Evolutionary conservation across 2,329 filamentous ascomycete genomes (phyloP), one percentile per base, ranked within the genome.

Genomic region (Cordyceps sp.): DNA sequence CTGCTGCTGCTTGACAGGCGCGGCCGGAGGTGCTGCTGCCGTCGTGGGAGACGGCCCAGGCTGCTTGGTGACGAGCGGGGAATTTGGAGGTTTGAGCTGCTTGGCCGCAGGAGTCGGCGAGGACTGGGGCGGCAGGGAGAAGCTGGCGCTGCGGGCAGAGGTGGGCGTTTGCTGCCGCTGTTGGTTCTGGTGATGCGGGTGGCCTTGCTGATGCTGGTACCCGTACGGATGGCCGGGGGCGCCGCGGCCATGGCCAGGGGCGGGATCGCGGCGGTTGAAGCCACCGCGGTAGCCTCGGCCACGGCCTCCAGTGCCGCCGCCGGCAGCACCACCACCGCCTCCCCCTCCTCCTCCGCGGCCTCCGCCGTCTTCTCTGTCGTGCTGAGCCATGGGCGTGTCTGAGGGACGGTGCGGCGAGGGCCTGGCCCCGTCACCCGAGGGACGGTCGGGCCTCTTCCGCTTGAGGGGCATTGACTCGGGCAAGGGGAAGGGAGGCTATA

Each of bases 371-470:
- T 65, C 62, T 52, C 65, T 54, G 33, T 77, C 72, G 48, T 74
- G 68, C 39, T 73, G 69, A 27, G 57, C 68, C 33, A 73, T 46
- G 25, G 53, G 46, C 6, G 64, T 64, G 42, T 75, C 66, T 32
- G 59, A 62, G 29, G 73, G 72, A 22, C 71, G 68, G 52, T 78
- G 71, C 32, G 74, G 73, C 31, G 73, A 66, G 15, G 72, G 71
- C 37, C 73, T 61, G 39, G 54, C 54, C 34, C 55, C 59, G 36
- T 73, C 67, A 38, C 54, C 52, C 37, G 57, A 55, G 32, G 52
- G 52, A 40, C 67, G 58, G 30, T 70, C 65, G 46, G 58, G 57
- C 50, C 67, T 64, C 62, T 73, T 74, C 45, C 69, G 62, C 55
- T 73, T 73, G 19, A 64, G 61, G 56, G 66, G 61, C 69, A 73